Percentiles rank a stretch among this genome's conserved stretches.
phyloP scores from a whole-genome alignment of 805 yeast species.

The Cephaloascus fragrans region DNA sequence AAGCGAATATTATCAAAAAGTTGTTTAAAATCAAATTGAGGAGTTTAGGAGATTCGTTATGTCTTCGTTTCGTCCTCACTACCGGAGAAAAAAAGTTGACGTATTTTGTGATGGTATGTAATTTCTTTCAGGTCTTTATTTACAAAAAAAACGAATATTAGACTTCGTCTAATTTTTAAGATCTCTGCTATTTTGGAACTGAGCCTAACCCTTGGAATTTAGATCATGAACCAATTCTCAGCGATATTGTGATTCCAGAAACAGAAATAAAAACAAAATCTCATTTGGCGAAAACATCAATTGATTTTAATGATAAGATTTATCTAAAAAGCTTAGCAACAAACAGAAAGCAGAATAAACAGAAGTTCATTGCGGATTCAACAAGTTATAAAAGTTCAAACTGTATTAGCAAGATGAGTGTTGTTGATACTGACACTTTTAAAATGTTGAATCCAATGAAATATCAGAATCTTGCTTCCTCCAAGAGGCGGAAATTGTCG shows the following conservation, averaged over 20 bases:
- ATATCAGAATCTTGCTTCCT: neutral
- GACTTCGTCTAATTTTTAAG: neutral
- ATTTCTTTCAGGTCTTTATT: too few relatives aligned
- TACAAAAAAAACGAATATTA: neutral
- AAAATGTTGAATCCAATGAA: neutral
- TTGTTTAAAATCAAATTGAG: too few relatives aligned
- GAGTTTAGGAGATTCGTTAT: neutral
- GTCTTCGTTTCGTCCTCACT: neutral
- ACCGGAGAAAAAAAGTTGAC: neutral
- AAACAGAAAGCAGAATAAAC: too few relatives aligned
- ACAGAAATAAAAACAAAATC: neutral
- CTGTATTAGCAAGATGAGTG: too few relatives aligned
- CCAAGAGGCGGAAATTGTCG: too few relatives aligned
- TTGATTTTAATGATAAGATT: too few relatives aligned
- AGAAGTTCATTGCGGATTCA: too few relatives aligned
- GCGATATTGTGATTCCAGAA: neutral
- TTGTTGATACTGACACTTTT: neutral
- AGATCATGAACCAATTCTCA: neutral
- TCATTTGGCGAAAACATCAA: too few relatives aligned
- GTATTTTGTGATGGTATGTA: neutral
- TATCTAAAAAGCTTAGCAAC: too few relatives aligned
- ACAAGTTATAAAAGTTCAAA: too few relatives aligned
- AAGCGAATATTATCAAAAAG: too few relatives aligned
- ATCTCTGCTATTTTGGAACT: neutral
- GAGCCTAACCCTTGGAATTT: neutral